Base-by-base conservation (phyloP, 208 protist genomes). In the Balamuthia mandrillaris region DNA sequence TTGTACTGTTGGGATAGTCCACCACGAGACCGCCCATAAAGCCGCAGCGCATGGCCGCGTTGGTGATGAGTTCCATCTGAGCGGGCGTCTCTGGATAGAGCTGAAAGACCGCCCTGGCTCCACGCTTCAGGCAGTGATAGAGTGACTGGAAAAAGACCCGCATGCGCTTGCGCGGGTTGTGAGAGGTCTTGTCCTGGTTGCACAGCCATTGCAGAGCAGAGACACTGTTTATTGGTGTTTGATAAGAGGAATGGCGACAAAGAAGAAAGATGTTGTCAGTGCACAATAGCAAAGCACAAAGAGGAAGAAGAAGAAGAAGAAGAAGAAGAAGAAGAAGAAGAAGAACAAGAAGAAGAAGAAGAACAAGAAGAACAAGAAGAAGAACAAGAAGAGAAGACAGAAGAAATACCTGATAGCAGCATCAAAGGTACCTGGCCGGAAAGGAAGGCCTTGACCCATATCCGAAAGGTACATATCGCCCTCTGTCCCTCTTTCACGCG, bases 161-260 rank as follows among this genome's bases (percentile, higher is more conserved):
- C 24, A 99, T 89, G 24, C 98, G 94, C 65, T 93, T 93, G 63
- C 96, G 90, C 4, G 98, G 98, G 4, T 98, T 95, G 81, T 98
- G 93, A 24, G 90, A 90, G 39, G 83, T 92, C 56, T 94, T 95
- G 84, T 99, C 97, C 45, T 96, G 96, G 90, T 99, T 97, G 89
- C 97, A 99, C 10, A 99, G 93, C 98, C 98, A 99, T 90, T 99
- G 98, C 29, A 99, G 63, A 2, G 96, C 98, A 27, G 98, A 99
- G 66, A 99, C 98, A 68, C 94, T 97, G 63, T 27, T 10, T 9
- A 35, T 4, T 24, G 27, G 65, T 0, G 56, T 6, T 27, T 3
- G 18, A 68, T 21, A 66, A 10, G 33, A 14, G 27, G 6, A n/a
- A 27, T 81, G 0, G 56, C 4, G 24, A 6, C 24, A 68, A 16